A percentile compares a stretch with the other conserved stretches of the same genome.
These are phyloP conservation scores for Talaromyces pinophilus DNA, from an alignment of 2,329 filamentous ascomycete genomes.

Conservation along the genomic window DNA sequence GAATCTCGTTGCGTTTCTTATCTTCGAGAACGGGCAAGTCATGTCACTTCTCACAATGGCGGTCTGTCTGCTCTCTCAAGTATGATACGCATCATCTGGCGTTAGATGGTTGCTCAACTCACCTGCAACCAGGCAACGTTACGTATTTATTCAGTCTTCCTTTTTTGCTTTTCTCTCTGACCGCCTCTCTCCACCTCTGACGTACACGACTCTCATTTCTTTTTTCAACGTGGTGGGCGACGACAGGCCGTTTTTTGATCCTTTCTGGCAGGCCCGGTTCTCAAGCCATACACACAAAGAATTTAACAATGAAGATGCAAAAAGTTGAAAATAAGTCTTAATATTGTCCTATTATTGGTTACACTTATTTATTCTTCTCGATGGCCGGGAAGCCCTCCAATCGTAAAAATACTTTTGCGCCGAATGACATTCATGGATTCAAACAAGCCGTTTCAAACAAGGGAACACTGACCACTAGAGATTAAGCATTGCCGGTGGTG, in stretches of 20 bases:
- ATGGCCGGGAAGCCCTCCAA: background rate
- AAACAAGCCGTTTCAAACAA: background rate
- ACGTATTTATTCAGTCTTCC: conserved; percentile 1
- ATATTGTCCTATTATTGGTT: background rate
- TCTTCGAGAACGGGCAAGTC: background rate
- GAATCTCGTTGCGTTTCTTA: background rate
- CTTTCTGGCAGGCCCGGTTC: background rate
- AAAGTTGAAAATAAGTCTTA: background rate
- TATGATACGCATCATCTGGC: background rate
- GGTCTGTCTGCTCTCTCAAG: conserved; percentile 8
- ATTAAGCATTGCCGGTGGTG: background rate
- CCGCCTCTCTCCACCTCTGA: conserved; percentile 14
- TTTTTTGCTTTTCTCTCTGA: conserved; percentile 16
- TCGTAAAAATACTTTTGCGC: conserved; percentile 5
- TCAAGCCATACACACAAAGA: background rate
- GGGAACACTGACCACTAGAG: background rate
- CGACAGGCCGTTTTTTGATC: background rate
- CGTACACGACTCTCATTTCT: background rate
- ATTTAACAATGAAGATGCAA: background rate
- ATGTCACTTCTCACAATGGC: conserved; percentile 12
- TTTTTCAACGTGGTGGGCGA: conserved; percentile 13
- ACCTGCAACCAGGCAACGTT: conserved; percentile 1
- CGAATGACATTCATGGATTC: conserved; percentile 1
- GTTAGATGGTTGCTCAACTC: conserved; percentile 6
- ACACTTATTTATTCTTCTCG: background rate